Percentiles rank a stretch among this genome's conserved stretches.
Conservation (phyloP, 768 basidiomycete species). For the Suillus bovinus region DNA sequence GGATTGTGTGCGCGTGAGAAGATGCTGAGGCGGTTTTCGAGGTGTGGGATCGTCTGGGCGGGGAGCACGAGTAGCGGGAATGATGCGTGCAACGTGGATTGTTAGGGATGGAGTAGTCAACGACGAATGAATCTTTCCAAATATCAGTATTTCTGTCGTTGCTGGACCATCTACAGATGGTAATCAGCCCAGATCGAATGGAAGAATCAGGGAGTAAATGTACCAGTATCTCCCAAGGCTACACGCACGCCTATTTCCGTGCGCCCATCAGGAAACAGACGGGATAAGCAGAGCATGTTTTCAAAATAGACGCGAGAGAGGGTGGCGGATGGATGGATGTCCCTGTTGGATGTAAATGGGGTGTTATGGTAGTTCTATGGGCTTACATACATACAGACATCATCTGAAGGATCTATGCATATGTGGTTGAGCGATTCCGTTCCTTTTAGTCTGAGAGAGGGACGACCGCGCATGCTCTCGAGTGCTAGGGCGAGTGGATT, state of each 20-base stretch:
- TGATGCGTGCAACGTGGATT: slow-evolving; percentile 59
- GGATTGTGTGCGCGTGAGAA: slow-evolving; percentile 14
- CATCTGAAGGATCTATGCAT: slow-evolving; percentile 60
- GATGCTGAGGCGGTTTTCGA: slow-evolving; percentile 53
- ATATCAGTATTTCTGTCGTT: slow-evolving; percentile 65
- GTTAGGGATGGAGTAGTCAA: slow-evolving; percentile 23
- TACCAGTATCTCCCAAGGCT: slow-evolving; percentile 69
- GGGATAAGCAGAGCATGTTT: not conserved
- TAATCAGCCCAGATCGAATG: not conserved
- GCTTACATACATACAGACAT: slow-evolving; percentile 46
- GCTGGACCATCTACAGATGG: slow-evolving; percentile 58
- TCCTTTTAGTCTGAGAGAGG: slow-evolving; percentile 59
- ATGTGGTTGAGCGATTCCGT: slow-evolving; percentile 52
- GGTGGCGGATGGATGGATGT: slow-evolving; percentile 54
- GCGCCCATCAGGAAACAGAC: slow-evolving; percentile 10
- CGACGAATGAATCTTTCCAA: slow-evolving; percentile 31
- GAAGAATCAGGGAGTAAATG: slow-evolving; percentile 19
- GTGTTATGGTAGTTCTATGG: slow-evolving; percentile 30
- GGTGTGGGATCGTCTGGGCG: slow-evolving; percentile 82
- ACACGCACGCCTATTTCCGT: slow-evolving; percentile 64
- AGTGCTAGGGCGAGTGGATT: not conserved
- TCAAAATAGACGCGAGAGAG: not conserved
- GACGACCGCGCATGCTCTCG: slow-evolving; percentile 71
- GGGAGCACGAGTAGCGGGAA: slow-evolving; percentile 44
- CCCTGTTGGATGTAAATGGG: slow-evolving; percentile 40